Evolutionary conservation across 371 early-diverging fungal genomes (phyloP).

Genomic region (Mucor sp.): DNA sequence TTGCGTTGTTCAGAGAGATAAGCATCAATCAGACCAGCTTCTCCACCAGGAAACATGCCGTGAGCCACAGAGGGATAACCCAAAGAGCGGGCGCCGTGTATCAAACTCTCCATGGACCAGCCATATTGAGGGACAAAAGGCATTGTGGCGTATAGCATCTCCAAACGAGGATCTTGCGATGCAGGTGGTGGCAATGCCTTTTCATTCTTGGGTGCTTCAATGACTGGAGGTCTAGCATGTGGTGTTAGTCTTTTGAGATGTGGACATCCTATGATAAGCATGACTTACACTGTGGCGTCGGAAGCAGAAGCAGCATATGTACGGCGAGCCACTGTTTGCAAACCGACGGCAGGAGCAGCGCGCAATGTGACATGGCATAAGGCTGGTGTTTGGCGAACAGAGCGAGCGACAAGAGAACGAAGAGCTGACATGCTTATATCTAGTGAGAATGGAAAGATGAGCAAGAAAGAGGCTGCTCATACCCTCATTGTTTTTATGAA

Average conservation of each 20-base stretch:
- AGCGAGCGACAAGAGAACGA: background rate
- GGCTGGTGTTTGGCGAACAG: background rate
- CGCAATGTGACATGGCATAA: background rate
- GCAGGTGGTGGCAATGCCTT: background rate
- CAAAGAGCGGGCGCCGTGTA: conserved; percentile 65
- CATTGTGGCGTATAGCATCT: conserved; percentile 68
- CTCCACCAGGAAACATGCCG: conserved; percentile 71
- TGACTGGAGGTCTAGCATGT: background rate
- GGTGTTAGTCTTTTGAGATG: background rate
- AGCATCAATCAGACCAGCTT: conserved; percentile 74
- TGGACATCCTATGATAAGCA: background rate
- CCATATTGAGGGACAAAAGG: conserved; percentile 70
- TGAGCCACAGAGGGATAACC: conserved; percentile 78
- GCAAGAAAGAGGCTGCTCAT: background rate
- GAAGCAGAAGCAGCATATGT: conserved; percentile 6
- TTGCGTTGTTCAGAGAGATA: conserved; percentile 69
- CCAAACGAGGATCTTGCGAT: conserved; percentile 18
- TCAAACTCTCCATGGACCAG: conserved; percentile 73
- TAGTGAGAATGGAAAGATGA: background rate
- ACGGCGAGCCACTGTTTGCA: background rate
- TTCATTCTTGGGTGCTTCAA: background rate
- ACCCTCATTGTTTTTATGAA: background rate
- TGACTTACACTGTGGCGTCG: conserved; percentile 1
- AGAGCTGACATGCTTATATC: background rate
- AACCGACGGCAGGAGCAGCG: background rate